Base-by-base conservation (phyloP, 2,329 filamentous ascomycete genomes). In the Colletotrichum destructivum region DNA sequence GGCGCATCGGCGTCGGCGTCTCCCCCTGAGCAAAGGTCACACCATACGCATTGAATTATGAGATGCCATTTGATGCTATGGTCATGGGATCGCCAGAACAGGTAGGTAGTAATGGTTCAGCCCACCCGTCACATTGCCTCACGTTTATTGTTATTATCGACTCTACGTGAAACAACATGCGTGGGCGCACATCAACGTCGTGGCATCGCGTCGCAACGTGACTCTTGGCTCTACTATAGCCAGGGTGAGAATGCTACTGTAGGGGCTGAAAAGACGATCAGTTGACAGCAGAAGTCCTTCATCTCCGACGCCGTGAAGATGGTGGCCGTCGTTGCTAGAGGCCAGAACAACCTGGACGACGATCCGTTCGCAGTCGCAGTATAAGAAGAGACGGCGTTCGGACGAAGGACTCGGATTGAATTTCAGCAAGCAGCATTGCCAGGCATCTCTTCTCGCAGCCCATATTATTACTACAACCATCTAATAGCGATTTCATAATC, bases 91-190 rank as follows among this genome's bases (percentile, higher is more conserved):
- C 9, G 8, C 52, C 31, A 38, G 13, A 4, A 16, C 26, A 16
- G 12, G 16, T 31, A 31, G 40, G 31, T 15, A 54, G 26, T 44
- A 42, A 2, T 38, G 26, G 3, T 18, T 47, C 59, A 15, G 15
- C 4, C 16, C 9, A 42, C 18, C 35, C 11, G 40, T 9, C 13
- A 47, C 35, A 35, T 31, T 51, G 18, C 47, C 8, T 49, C 16
- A 42, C 15, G 15, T n/a, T 23, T 49, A 47, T 63, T 71, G 59
- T 47, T 44, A 47, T 23, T 3, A n/a, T 52, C 23, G 18, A 63
- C 51, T 69, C 51, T 52, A 63, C 46, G 57, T 63, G 59, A 63
- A 71, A 60, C 66, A 16, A 15, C 4, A 15, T 18, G 21, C 26
- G 38, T 0, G 8, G 42, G 51, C 21, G 51, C 21, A 23, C 31